Evolutionary conservation across 768 basidiomycete species (phyloP).

Genomic region (Hericium rajendrae): DNA sequence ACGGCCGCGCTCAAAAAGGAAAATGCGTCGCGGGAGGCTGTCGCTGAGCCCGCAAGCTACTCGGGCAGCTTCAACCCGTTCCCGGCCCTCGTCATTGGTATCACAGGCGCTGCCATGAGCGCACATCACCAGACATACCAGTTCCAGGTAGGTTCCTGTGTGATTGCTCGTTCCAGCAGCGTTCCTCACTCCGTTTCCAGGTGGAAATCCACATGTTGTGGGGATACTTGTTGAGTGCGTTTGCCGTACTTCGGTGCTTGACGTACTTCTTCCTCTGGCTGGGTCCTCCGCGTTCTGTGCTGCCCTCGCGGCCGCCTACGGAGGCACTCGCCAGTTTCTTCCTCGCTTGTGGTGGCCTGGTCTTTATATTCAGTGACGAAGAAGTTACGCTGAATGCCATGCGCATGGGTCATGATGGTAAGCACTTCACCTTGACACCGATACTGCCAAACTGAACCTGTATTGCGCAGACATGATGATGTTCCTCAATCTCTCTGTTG

Average conservation of each 20-base stretch:
- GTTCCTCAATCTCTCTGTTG: constrained; percentile 79
- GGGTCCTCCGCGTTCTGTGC: constrained; percentile 68
- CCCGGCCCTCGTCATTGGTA: constrained; percentile 87
- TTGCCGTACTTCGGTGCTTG: constrained; percentile 69
- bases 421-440: too few species aligned
- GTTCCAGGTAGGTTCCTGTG: constrained; percentile 50
- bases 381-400: constrained; percentile 87
- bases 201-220: constrained; percentile 88
- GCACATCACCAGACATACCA: constrained; percentile 85
- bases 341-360: constrained; percentile 78
- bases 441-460: too few species aligned
- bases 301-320: constrained; percentile 88
- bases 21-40: constrained; percentile 27
- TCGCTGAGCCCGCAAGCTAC: constrained; percentile 67
- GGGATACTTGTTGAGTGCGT: constrained; percentile 79
- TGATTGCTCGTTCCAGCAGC: background rate
- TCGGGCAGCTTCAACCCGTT: constrained; percentile 80
- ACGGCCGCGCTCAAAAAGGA: constrained; percentile 24
- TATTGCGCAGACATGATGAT: constrained; percentile 65
- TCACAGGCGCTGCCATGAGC: constrained; percentile 89
- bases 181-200: constrained; percentile 21
- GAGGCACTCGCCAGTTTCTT: constrained; percentile 86
- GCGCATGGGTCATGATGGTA: constrained; percentile 72
- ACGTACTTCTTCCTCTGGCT: constrained; percentile 97
- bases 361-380: constrained; percentile 86